A percentile compares a stretch with the other conserved stretches of the same genome.
These are phyloP conservation scores for Cinnamomum micranthum DNA, from an alignment of 164 flowering plant genomes.

Conservation along the genomic window DNA sequence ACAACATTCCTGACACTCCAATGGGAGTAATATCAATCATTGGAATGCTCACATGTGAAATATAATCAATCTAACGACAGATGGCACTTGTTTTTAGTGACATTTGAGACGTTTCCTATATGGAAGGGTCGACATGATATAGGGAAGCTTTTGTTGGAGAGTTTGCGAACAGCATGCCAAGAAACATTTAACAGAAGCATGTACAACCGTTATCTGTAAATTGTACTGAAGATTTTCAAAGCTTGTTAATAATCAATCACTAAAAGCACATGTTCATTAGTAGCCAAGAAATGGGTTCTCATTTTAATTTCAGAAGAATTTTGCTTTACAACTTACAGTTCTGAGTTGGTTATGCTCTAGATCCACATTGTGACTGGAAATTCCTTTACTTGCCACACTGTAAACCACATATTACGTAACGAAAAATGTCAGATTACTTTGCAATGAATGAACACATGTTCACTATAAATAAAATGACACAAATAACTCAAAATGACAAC, in stretches of 20 bases:
- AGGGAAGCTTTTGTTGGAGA: neutral
- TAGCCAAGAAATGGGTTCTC: too few relatives aligned
- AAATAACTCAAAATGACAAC: neutral
- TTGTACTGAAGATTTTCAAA: neutral
- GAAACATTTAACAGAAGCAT: neutral
- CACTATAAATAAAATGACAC: neutral
- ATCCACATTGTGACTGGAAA: constrained; percentile 16
- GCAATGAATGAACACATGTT: neutral
- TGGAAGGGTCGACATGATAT: neutral
- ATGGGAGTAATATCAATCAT: too few relatives aligned
- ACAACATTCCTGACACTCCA: too few relatives aligned
- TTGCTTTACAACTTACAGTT: constrained; percentile 41
- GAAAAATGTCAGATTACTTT: constrained; percentile 6
- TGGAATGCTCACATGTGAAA: too few relatives aligned
- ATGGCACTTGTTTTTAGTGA: too few relatives aligned
- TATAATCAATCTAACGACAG: too few relatives aligned
- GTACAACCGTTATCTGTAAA: neutral
- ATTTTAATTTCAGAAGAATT: neutral
- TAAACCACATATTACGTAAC: neutral
- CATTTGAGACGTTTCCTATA: too few relatives aligned
- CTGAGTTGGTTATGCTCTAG: constrained; percentile 40
- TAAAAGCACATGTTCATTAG: too few relatives aligned
- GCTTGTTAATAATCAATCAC: neutral
- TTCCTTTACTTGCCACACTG: constrained; percentile 49
- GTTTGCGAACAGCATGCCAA: neutral